Evolutionary conservation across 2,329 filamentous ascomycete genomes (phyloP).

Genomic region (Fusarium ambrosium): DNA sequence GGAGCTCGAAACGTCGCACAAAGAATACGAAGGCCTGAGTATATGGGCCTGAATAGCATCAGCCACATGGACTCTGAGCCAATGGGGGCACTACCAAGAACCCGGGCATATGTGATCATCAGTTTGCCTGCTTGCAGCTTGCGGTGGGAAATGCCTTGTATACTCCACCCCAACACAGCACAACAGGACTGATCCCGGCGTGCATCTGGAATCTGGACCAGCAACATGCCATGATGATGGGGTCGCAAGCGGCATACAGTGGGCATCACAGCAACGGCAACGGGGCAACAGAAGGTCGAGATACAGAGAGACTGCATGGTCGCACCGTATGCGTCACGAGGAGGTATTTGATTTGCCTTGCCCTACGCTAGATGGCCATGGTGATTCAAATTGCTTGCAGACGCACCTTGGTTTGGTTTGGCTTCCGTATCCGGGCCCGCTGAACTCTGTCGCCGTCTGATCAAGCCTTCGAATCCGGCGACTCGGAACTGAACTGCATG

Average conservation of each 20-base stretch:
- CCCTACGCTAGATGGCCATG: slow-evolving; percentile 6
- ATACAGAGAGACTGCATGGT: slow-evolving; percentile 15
- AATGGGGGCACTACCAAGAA: slow-evolving; percentile 16
- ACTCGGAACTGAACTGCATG: slow-evolving; percentile 28
- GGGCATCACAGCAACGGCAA: slow-evolving; percentile 12
- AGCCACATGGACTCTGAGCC: slow-evolving; percentile 18
- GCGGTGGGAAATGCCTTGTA: slow-evolving; percentile 8
- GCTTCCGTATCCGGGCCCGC: slow-evolving; percentile 35
- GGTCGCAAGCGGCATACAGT: slow-evolving; percentile 8
- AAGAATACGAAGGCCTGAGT: slow-evolving; percentile 33
- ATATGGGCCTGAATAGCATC: slow-evolving; percentile 28
- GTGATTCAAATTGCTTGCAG: slow-evolving; percentile 30
- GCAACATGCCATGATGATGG: slow-evolving; percentile 20
- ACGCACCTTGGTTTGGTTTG: slow-evolving; percentile 24
- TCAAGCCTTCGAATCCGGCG: slow-evolving; percentile 34
- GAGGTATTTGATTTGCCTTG: slow-evolving; percentile 38
- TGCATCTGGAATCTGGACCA: background rate
- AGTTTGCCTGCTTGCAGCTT: slow-evolving; percentile 37
- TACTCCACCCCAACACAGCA: slow-evolving; percentile 28
- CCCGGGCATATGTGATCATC: slow-evolving; percentile 17
- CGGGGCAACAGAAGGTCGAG: slow-evolving; percentile 2
- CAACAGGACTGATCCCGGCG: background rate
- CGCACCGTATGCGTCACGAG: slow-evolving; percentile 28
- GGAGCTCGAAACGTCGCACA: slow-evolving; percentile 23
- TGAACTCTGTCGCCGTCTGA: slow-evolving; percentile 35